Percentiles rank a stretch among this genome's conserved stretches.
These are phyloP conservation scores for Leishmania guyanensis DNA, from an alignment of 208 protist genomes.

Conservation along the genomic window DNA sequence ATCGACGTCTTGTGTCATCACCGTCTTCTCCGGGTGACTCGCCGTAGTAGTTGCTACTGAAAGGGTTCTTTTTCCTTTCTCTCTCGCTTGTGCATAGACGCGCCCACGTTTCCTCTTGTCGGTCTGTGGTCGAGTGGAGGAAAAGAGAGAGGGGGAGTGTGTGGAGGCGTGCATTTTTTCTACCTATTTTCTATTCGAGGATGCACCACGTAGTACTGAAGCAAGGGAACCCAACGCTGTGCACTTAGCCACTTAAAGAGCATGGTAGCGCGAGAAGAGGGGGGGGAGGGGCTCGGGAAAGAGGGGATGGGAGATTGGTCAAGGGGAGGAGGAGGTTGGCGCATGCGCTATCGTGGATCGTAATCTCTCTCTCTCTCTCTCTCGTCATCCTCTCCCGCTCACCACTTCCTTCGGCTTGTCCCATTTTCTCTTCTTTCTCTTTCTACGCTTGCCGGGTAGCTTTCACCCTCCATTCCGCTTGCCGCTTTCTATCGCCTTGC, in stretches of 20 bases:
- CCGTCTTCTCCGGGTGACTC: background rate
- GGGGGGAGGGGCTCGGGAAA: background rate
- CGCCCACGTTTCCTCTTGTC: background rate
- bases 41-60: background rate
- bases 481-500: background rate
- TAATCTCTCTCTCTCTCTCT: background rate
- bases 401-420: background rate
- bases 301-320: background rate
- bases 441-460: conserved; percentile 2
- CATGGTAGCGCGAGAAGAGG: background rate
- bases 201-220: conserved; percentile 1
- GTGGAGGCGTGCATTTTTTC: background rate
- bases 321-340: background rate
- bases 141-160: background rate
- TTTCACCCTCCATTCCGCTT: background rate
- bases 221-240: background rate
- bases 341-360: background rate
- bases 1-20: background rate
- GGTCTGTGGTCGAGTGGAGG: background rate
- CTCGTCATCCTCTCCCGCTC: background rate
- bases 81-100: background rate
- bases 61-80: background rate
- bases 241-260: background rate
- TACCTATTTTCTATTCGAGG: conserved; percentile 9
- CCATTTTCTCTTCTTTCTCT: conserved; percentile 12